Percentiles rank a stretch among this genome's conserved stretches.
phyloP scores from a whole-genome alignment of 768 basidiomycete genomes.

The Coprinopsis marcescibilis region DNA sequence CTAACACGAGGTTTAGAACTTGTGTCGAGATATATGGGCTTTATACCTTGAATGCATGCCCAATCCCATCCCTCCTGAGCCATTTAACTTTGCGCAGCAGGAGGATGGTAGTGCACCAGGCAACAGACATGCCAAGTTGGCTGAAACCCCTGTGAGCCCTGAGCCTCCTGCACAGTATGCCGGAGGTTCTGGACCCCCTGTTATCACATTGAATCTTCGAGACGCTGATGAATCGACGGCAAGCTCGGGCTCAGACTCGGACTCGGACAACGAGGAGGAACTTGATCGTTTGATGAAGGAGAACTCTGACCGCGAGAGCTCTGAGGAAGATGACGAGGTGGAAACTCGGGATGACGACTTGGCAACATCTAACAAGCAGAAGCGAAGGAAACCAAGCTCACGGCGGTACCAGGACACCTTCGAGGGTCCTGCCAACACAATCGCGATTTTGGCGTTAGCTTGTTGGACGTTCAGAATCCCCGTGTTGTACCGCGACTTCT shows the following conservation, averaged over 20 bases:
- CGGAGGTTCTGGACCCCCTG: no score
- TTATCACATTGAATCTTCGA: no score
- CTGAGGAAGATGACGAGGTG: slow-evolving; percentile 17
- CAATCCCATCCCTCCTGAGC: slow-evolving; percentile 55
- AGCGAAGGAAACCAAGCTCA: slow-evolving; percentile 15
- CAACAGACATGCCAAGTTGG: no score
- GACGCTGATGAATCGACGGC: slow-evolving; percentile 10
- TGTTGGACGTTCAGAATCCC: slow-evolving; percentile 81
- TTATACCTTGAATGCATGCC: slow-evolving; percentile 62
- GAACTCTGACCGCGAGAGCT: slow-evolving; percentile 13
- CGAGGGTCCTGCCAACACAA: slow-evolving; percentile 39
- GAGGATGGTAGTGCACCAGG: slow-evolving; percentile 10
- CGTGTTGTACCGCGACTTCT: slow-evolving; percentile 68
- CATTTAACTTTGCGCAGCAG: slow-evolving; percentile 40
- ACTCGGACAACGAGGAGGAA: slow-evolving; percentile 10
- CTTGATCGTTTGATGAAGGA: slow-evolving; percentile 16
- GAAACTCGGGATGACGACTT: slow-evolving; percentile 8
- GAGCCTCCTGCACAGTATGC: no score
- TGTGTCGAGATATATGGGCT: slow-evolving; percentile 81
- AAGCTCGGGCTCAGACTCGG: slow-evolving; percentile 11
- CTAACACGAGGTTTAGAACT: slow-evolving; percentile 34
- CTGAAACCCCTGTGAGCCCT: no score
- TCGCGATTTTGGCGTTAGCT: slow-evolving; percentile 68
- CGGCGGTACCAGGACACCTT: slow-evolving; percentile 16
- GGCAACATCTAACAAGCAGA: slow-evolving; percentile 23